Evolutionary conservation across 176 grass and related monocot species (phyloP).

Genomic region (Cenchrus purpureus): DNA sequence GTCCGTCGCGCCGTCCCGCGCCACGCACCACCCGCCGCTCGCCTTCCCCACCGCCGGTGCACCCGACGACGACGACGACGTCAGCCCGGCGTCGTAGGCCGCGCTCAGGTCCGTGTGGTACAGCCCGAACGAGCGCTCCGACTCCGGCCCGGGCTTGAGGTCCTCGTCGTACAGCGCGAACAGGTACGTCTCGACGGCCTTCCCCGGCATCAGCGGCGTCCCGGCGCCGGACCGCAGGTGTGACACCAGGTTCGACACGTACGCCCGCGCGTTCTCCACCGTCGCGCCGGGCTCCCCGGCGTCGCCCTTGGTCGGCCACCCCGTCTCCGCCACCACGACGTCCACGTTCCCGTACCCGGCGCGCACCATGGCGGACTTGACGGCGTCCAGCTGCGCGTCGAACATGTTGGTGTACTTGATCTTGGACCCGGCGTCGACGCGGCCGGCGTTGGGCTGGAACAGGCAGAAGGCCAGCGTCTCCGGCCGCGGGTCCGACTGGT

Average conservation of each 20-base stretch:
- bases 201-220: conserved; percentile 79
- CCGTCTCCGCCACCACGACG: conserved; percentile 93
- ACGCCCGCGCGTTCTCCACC: conserved; percentile 73
- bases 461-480: conserved; percentile 96
- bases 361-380: conserved; percentile 62
- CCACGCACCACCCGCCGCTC: conserved; percentile 78
- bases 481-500: conserved; percentile 75
- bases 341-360: conserved; percentile 64
- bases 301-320: conserved; percentile 86
- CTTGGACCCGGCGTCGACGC: conserved; percentile 67
- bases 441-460: conserved; percentile 85
- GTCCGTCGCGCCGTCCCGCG: conserved; percentile 60
- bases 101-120: conserved; percentile 74
- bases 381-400: conserved; percentile 95
- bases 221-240: conserved; percentile 82
- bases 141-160: conserved; percentile 78
- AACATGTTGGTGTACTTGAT: conserved; percentile 97
- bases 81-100: conserved; percentile 78
- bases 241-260: conserved; percentile 65
- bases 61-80: background rate
- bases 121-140: conserved; percentile 88
- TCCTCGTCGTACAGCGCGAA: conserved; percentile 99
- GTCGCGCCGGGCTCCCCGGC: conserved; percentile 64
- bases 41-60: background rate
- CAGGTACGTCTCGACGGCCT: conserved; percentile 85